Evolutionary conservation across 306 rosid species (phyloP), one percentile per base, ranked within the genome.

Genomic region (Gleditsia sinensis): DNA sequence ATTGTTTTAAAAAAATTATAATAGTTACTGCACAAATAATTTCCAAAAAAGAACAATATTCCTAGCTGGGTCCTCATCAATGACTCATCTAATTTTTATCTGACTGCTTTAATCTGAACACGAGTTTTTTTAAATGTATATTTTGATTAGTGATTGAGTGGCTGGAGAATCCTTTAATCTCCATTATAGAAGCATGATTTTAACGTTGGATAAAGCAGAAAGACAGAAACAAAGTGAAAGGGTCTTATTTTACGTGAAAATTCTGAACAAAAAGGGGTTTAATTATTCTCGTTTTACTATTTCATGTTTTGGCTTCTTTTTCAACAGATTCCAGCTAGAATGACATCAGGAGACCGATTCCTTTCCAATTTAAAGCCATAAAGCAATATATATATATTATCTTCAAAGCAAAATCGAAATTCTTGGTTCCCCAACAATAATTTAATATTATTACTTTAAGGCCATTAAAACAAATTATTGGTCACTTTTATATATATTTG

Each of bases 361-460:
- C 34, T 53, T 54, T 37, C 8, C 49, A 37, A 27, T 70, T 51
- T 10, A 53, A 70, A 54, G 39, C 48, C 5, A 34, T 3, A 5
- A 3, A 27, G 24, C 34, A 57, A 54, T 5, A 70, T 32, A 58
- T 32, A 58, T 7, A 55, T 36, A 12, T 39, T 40, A 40, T 12
- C 67, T 71, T 71, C 5, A 42, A 71, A 57, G 45, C 5, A 33
- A 57, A 50, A 46, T 7, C 9, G 20, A 4, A 28, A 46, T 46
- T 56, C 67, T 28, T 56, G 66, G 50, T 40, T 56, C 67, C 43
- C 55, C 76, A 56, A n/a, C 32, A 2, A 5, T 2, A 39, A 10
- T 39, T 37, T 71, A 14, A 56, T 55, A 56, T 55, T 40, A 40
- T 50, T 25, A 55, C 67, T 71, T 71, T 71, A 56, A 9, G 37